Base-by-base conservation (phyloP, 805 yeast genomes). In the Danielozyma ontarioensis region DNA sequence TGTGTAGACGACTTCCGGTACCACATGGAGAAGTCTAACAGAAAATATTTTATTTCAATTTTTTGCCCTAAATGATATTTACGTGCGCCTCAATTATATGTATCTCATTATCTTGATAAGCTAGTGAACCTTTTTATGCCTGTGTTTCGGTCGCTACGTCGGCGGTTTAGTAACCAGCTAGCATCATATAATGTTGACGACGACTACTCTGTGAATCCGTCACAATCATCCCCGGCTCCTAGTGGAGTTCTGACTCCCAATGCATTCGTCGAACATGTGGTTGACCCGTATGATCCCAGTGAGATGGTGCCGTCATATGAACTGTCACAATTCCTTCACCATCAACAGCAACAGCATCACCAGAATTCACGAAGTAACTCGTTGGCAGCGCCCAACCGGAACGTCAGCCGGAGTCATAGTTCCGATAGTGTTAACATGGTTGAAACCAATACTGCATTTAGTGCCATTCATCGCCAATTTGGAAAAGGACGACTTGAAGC, bases 291-390 rank as follows among this genome's bases (percentile, higher is more conserved):
- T 13, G 67, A 62, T 33, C 62, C 59, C 2, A 40, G 50, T 25
- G 70, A 64, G 34, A 46, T 48, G 6, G 65, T 66, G 1, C 72
- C 72, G 2, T 58, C 66, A 2, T 66, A 66, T 42, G 72, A 66
- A 41, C 51, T 55, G 4, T 63, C 69, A 3, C 71, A 65, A 41
- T 29, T 51, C 31, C 27, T 56, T 29, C 55, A 57, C 35, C 57
- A 50, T 29, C 58, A 48, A 29, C 50, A 44, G 28, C 29, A 31
- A 17, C 35, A 41, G 16, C 34, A 35, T 7, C 36, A 27, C 19
- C 28, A 25, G 27, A 16, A 24, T 21, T 17, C 33, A 14, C 18
- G 39, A 19, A 29, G 32, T 36, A 28, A 7, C 28, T 13, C 11
- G 27, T 17, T 21, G 34, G 24, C 2, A 28, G 27, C 27, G 29